Percentiles rank a stretch among this genome's conserved stretches.
These are phyloP conservation scores for Marasmius fiardii DNA, from an alignment of 1,284 basidiomycete genomes.

Conservation along the genomic window DNA sequence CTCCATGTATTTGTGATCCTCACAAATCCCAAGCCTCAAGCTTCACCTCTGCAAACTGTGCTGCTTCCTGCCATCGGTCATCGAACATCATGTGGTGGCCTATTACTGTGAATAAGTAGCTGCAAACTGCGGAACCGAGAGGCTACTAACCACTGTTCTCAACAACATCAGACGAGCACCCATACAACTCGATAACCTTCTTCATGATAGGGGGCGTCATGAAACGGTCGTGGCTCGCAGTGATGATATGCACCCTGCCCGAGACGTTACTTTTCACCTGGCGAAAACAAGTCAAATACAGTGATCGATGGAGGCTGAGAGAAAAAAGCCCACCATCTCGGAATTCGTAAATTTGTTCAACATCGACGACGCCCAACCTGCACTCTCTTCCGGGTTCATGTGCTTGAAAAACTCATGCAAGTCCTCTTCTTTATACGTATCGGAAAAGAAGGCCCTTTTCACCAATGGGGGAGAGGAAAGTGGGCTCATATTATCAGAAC, in stretches of 20 bases:
- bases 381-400: slow-evolving; percentile 6
- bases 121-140: background rate
- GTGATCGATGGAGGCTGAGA: background rate
- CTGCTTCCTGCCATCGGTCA: background rate
- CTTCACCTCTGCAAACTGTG: background rate
- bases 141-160: background rate
- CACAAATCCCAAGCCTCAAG: background rate
- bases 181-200: background rate
- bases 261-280: slow-evolving; percentile 1
- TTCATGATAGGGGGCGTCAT: slow-evolving; percentile 6
- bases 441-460: slow-evolving; percentile 3
- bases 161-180: background rate
- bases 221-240: background rate
- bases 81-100: slow-evolving; percentile 9
- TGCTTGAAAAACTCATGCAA: slow-evolving; percentile 5
- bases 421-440: background rate
- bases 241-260: slow-evolving; percentile 5
- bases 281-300: background rate
- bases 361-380: slow-evolving; percentile 4
- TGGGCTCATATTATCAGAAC: slow-evolving; percentile 3
- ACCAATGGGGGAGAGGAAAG: background rate
- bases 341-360: background rate
- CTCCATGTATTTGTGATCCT: background rate
- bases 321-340: background rate
- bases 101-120: background rate